Evolutionary conservation across 768 basidiomycete species (phyloP), one percentile per base, ranked within the genome.

Genomic region (Aureoboletus auriporus): DNA sequence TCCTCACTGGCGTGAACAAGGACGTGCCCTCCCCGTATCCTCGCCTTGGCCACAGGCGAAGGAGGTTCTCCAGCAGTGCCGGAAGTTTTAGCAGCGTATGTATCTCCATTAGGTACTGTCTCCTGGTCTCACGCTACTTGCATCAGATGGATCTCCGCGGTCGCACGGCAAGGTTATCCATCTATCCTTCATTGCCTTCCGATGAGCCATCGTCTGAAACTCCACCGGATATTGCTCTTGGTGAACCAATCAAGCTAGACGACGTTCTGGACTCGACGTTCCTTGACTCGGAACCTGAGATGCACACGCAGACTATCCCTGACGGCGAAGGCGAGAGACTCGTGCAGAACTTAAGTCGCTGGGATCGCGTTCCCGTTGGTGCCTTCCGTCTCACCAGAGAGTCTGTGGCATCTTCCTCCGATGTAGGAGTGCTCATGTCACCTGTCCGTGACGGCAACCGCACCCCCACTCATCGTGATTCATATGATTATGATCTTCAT

Each of bases 251-350:
- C 31, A 70, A 69, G 51, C 74, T 91, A 17, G 80, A 87, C 56
- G 89, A 91, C 56, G 87, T 91, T 14, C 72, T 91, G 31, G 86
- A 91, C 48, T 74, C 82, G 1, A 83, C 88, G 0, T 80, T 86
- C 65, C 70, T 89, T 16, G 82, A 82, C 55, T 74, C 76, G 0
- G 83, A 83, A 42, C 74, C 70, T 14, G 74, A 75, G 42, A 48
- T 50, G 13, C 64, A 58, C 42, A 49, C 56, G 49, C 62, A 60
- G 34, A 54, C 62, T 14, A 62, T 64, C 12, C 58, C 61, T 36
- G 67, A 69, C 26, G 67, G 56, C 39, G 75, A 76, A 33, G 55
- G 51, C 39, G 69, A 69, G 36, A 66, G 65, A 44, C 75, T 77
- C 42, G 59, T 72, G 13, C 74, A 75, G 58, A 79, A 69, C 47